These are phyloP conservation scores for Pyrenophora tritici-repentis DNA, from an alignment of 2,329 filamentous ascomycete species.

Conservation along the genomic window DNA sequence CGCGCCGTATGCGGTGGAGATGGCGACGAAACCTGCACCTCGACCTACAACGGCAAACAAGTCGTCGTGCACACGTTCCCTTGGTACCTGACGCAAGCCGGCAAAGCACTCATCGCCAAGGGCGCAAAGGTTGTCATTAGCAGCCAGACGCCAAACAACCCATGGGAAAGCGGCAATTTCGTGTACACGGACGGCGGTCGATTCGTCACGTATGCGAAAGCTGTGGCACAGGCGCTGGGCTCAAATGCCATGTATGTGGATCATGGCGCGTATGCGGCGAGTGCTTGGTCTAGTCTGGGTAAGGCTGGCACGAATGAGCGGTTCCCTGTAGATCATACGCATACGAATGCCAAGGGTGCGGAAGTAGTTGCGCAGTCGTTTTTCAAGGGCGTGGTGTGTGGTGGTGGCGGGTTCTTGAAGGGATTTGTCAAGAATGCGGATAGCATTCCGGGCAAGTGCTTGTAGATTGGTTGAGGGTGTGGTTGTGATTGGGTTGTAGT, in stretches of 20 bases:
- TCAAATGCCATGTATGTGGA: conserved; percentile 59
- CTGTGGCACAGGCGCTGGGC: conserved; percentile 53
- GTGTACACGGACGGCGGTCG: conserved; percentile 52
- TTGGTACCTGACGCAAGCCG: conserved; percentile 63
- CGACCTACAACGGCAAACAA: conserved; percentile 55
- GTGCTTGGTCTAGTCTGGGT: conserved; percentile 59
- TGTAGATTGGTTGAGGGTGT: conserved; percentile 16
- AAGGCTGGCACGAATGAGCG: conserved; percentile 56
- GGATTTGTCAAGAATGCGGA: conserved; percentile 45
- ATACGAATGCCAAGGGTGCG: conserved; percentile 63
- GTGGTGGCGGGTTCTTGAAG: conserved; percentile 50
- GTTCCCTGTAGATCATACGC: conserved; percentile 67
- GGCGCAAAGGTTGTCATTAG: conserved; percentile 65
- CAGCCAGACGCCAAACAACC: conserved; percentile 66
- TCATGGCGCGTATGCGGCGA: conserved; percentile 63
- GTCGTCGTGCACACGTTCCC: conserved; percentile 67
- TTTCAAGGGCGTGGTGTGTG: conserved; percentile 61
- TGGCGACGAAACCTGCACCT: conserved; percentile 59
- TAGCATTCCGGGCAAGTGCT: conserved; percentile 37
- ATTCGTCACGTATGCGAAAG: conserved; percentile 62
- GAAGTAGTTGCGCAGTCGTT: conserved; percentile 62
- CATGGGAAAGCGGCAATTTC: conserved; percentile 63
- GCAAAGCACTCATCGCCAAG: conserved; percentile 58
- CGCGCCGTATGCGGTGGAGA: conserved; percentile 64
- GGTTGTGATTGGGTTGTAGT: too few species aligned